Evolutionary conservation across 2,329 filamentous ascomycete species (phyloP).

Genomic region (Grosmannia serpens): DNA sequence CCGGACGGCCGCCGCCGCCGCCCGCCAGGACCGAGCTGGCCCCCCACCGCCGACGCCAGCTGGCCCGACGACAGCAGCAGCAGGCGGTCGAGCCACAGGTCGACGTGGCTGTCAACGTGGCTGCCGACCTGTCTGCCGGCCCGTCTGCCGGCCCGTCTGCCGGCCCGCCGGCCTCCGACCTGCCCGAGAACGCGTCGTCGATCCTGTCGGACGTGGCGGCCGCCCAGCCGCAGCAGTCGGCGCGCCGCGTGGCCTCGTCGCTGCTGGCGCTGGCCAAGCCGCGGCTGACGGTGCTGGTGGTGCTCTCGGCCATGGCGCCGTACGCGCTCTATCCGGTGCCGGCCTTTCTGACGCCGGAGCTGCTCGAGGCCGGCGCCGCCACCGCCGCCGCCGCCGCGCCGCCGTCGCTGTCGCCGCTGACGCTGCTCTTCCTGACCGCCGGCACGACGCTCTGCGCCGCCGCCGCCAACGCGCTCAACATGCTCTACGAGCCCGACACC

Average conservation of each 20-base stretch:
- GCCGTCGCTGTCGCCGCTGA: constrained; percentile 80
- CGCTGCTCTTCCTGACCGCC: constrained; percentile 79
- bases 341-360: constrained; percentile 60
- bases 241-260: constrained; percentile 60
- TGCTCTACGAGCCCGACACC: constrained; percentile 86
- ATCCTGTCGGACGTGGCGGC: constrained; percentile 41
- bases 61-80: background rate
- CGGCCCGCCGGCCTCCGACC: background rate
- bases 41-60: constrained; percentile 14
- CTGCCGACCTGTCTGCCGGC: too few relatives aligned
- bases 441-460: constrained; percentile 85
- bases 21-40: background rate
- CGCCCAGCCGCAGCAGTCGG: constrained; percentile 35
- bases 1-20: constrained; percentile 4
- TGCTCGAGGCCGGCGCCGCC: constrained; percentile 26
- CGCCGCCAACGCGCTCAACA: constrained; percentile 88
- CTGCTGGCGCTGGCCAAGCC: constrained; percentile 93
- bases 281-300: constrained; percentile 79
- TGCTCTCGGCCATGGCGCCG: constrained; percentile 79
- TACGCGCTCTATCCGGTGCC: constrained; percentile 93
- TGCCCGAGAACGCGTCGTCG: constrained; percentile 33
- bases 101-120: too few relatives aligned
- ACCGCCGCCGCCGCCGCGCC: constrained; percentile 22
- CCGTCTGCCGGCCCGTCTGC: background rate
- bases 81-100: background rate